Evolutionary conservation across 1,139 yeast species (phyloP).

Genomic region (Lodderomyces oxycetoniae): DNA sequence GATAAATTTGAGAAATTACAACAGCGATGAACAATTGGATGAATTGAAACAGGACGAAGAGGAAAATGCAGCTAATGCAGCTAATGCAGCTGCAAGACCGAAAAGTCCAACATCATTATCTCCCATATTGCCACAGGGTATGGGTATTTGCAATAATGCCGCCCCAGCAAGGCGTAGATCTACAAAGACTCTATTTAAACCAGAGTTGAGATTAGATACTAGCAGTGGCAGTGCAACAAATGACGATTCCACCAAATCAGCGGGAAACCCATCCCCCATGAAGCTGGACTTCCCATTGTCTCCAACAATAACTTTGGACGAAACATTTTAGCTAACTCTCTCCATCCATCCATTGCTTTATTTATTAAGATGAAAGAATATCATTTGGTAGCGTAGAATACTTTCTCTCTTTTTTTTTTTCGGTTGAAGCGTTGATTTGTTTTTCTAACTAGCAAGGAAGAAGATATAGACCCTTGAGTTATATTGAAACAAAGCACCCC

Average conservation of each 20-base stretch:
- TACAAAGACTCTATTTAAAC: constrained; percentile 37
- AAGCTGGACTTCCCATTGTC: constrained; percentile 20
- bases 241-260: too few species aligned
- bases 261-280: constrained; percentile 3
- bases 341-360: too few species aligned
- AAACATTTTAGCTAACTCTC: constrained; percentile 22
- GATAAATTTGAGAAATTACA: constrained; percentile 24
- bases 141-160: background rate
- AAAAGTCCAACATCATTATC: constrained; percentile 4
- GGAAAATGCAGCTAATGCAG: constrained; percentile 1
- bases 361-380: too few species aligned
- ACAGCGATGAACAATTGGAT: constrained; percentile 21
- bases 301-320: constrained; percentile 43
- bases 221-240: background rate
- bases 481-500: too few species aligned
- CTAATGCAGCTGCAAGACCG: constrained; percentile 5
- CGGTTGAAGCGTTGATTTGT: too few species aligned
- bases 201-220: constrained; percentile 18
- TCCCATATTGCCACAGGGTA: constrained; percentile 1
- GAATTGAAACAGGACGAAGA: constrained; percentile 17
- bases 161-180: constrained; percentile 20
- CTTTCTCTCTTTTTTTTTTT: too few species aligned
- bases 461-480: too few species aligned
- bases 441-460: too few species aligned
- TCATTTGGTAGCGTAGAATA: too few species aligned